These are phyloP conservation scores for Metschnikowia gelsemii DNA, from an alignment of 805 yeast genomes.

Conservation along the genomic window DNA sequence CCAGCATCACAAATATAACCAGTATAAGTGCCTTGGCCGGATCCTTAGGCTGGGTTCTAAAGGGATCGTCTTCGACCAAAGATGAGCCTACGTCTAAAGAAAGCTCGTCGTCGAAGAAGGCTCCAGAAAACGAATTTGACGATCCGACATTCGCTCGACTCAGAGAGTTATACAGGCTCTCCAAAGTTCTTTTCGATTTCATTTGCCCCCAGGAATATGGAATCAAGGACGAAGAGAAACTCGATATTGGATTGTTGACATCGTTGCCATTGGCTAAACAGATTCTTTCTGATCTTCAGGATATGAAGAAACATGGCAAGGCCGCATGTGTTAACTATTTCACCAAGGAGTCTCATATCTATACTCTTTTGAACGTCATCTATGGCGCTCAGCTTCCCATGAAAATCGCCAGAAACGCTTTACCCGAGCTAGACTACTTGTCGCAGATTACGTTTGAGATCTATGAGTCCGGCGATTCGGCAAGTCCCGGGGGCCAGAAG, in stretches of 20 bases:
- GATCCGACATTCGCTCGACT: conserved; percentile 75
- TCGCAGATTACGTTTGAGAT: conserved; percentile 94
- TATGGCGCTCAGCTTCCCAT: conserved; percentile 94
- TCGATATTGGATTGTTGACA: conserved; percentile 93
- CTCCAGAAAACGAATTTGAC: conserved; percentile 55
- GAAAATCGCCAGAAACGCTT: conserved; percentile 89
- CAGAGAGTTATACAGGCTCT: conserved; percentile 83
- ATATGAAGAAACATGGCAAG: conserved; percentile 71
- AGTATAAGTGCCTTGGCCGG: conserved; percentile 49
- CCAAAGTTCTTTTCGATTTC: conserved; percentile 93
- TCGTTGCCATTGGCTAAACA: conserved; percentile 91
- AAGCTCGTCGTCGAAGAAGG: conserved; percentile 16
- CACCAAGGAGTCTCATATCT: conserved; percentile 96
- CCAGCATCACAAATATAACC: conserved; percentile 23
- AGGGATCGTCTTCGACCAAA: conserved; percentile 34
- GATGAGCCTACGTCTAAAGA: conserved; percentile 13
- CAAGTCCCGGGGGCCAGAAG: conserved; percentile 62
- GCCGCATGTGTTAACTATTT: conserved; percentile 89
- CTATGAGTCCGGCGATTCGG: conserved; percentile 74
- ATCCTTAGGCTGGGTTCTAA: conserved; percentile 71
- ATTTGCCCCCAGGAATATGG: conserved; percentile 99
- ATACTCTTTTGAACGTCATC: conserved; percentile 84
- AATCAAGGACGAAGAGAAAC: conserved; percentile 88
- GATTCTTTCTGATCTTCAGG: conserved; percentile 74
- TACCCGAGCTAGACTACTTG: conserved; percentile 93